Evolutionary conservation across 192 early-diverging fungal genomes (phyloP), one percentile per base, ranked within the genome.

Genomic region (Pecoramyces ruminantium): DNA sequence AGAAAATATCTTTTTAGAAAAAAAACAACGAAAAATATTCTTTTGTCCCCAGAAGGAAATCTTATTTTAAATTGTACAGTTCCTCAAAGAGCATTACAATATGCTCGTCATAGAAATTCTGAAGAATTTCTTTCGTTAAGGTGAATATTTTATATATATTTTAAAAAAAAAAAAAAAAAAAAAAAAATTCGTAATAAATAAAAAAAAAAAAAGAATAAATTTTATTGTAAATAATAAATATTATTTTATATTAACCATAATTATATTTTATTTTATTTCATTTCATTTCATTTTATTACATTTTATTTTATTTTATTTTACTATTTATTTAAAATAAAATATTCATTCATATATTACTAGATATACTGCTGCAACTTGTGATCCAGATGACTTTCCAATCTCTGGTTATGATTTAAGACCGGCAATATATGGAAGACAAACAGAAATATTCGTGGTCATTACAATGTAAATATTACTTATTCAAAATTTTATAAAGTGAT

Each of bases 391-490:
- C 30, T 98, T 97, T 86, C 81, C 83, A 30, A 80, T 85, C 34
- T 86, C 92, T 34, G 87, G 87, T 77, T 99, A 96, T 86, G 92
- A 88, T 30, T 87, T 99, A 80, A 89, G 96, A 21, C 96, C 87
- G 79, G 88, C 90, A 80, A 86, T 94, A 78, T 84, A 91, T 83
- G 86, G 89, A 51, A 88, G 95, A 81, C 82, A 91, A 42, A 97
- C 96, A 2, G 96, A 97, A 86, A 83, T 97, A 77, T 95, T 95
- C 82, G 93, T 96, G 81, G 95, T 97, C 79, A 89, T 97, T 81
- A 97, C 96, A 38, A 96, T 97, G 95, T 95, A 30, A 25, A 40
- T n/a, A n/a, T n/a, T n/a, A n/a, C n/a, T n/a, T n/a, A n/a, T n/a
- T n/a, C n/a, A n/a, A n/a, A n/a, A n/a, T n/a, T n/a, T n/a, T n/a